Evolutionary conservation across 2,329 filamentous ascomycete species (phyloP), one percentile per base, ranked within the genome.

Genomic region (Camillea tinctor): DNA sequence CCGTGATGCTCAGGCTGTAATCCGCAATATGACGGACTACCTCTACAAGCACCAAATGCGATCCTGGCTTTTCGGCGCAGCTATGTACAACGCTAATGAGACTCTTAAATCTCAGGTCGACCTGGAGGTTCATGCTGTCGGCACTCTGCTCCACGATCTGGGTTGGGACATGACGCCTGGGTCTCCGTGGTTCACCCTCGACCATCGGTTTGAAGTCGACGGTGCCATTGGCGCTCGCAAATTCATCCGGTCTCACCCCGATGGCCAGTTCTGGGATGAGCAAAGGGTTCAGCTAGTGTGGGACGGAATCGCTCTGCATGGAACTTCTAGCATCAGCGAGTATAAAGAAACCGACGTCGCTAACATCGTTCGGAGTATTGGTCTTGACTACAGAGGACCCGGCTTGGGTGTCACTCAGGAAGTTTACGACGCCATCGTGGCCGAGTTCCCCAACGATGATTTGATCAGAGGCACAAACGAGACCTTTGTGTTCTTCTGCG

Each of bases 401-500:
- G 55, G 57, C 21, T 40, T 44, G 2, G 54, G 56, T 54, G 60
- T 65, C 55, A 60, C 61, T 44, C 57, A 64, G 55, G 61, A 59
- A 21, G 61, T 61, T 51, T 59, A 60, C 44, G 54, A 62, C 22
- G 54, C 56, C 22, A 61, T 65, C 22, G 44, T 57, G 15, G 60
- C 52, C 20, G 62, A 17, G 36, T 65, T 50, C 40, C 64, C 64
- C 49, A 52, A 59, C 54, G 52, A 58, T 48, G 61, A 65, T 11
- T 59, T 65, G 40, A 23, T 64, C 11, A 26, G 19, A 15, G 64
- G 60, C 9, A 65, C 64, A 52, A 65, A 65, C 61, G 62, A 64
- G 56, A 65, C 64, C 0, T 65, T 65, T 55, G 60, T 60, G 53
- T 64, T 60, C 59, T 60, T 65, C 54, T 65, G 64, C 60, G 55